Conservation (phyloP, 495 filamentous ascomycete species). For the Penicillium cosmopolitanum region DNA sequence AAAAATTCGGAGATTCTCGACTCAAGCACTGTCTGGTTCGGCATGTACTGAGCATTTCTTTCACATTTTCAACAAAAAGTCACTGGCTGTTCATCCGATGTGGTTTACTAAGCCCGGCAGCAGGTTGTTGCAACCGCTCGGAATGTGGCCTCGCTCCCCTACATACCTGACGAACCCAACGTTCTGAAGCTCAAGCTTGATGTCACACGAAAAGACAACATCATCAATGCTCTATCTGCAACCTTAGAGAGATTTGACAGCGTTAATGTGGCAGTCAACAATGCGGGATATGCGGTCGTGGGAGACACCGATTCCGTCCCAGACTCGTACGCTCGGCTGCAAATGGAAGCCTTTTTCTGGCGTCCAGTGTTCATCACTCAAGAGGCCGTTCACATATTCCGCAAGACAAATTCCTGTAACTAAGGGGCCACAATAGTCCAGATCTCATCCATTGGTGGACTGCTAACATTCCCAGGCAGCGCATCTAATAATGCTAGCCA, state of each 20-base stretch:
- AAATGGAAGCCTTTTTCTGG: slow-evolving; percentile 60
- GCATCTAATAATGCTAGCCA: slow-evolving; percentile 53
- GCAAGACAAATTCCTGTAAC: slow-evolving; percentile 31
- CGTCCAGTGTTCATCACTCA: slow-evolving; percentile 50
- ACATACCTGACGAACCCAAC: slow-evolving; percentile 33
- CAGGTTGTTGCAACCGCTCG: slow-evolving; percentile 53
- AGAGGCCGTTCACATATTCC: slow-evolving; percentile 49
- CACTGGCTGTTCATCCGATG: slow-evolving; percentile 29
- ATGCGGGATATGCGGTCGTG: slow-evolving; percentile 37
- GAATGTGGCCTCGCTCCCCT: slow-evolving; percentile 35
- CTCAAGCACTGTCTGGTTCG: slow-evolving; percentile 26
- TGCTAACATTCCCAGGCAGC: slow-evolving; percentile 41
- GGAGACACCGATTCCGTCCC: slow-evolving; percentile 52
- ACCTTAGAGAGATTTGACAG: slow-evolving; percentile 29
- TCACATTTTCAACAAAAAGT: slow-evolving; percentile 13
- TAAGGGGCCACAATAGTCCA: slow-evolving; percentile 55
- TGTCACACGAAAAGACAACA: slow-evolving; percentile 8
- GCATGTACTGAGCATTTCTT: background rate
- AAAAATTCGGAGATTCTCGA: slow-evolving; percentile 18
- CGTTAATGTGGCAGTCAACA: slow-evolving; percentile 38
- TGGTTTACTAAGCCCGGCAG: slow-evolving; percentile 41
- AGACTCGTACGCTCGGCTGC: slow-evolving; percentile 38
- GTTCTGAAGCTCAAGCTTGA: slow-evolving; percentile 41
- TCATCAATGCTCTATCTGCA: slow-evolving; percentile 38
- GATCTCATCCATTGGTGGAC: slow-evolving; percentile 55